Conservation (phyloP, 345 rosid genomes). For the Lumnitzera littorea region DNA sequence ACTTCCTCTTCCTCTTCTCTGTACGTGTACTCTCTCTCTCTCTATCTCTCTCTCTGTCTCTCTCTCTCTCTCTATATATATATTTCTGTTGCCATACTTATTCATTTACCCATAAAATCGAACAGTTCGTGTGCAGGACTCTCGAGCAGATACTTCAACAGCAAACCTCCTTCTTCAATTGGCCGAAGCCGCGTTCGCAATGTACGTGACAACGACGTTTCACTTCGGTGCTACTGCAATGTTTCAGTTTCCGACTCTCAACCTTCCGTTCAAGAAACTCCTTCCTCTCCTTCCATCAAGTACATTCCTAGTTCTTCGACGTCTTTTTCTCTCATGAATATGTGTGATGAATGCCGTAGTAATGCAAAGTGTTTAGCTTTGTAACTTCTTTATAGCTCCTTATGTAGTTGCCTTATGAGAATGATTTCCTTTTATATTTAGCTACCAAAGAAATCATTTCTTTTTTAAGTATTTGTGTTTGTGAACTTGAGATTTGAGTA, state of each 20-base stretch:
- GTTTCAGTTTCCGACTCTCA: constrained; percentile 26
- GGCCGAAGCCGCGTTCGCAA: too few species aligned
- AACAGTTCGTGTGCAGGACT: constrained; percentile 22
- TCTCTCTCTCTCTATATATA: neutral
- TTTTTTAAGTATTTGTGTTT: too few species aligned
- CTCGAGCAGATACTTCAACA: constrained; percentile 11
- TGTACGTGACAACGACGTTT: neutral
- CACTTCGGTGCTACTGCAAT: constrained; percentile 32
- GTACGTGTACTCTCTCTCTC: constrained; percentile 20
- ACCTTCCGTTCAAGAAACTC: constrained; percentile 21
- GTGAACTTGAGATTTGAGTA: too few species aligned
- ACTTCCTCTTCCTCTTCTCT: constrained; percentile 16
- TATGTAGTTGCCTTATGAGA: neutral
- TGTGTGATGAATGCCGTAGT: neutral
- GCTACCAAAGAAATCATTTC: too few species aligned
- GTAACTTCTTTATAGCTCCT: neutral
- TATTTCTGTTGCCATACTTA: neutral
- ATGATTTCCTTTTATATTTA: too few species aligned
- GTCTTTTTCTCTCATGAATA: neutral
- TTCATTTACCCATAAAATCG: constrained; percentile 2
- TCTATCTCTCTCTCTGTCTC: constrained; percentile 3
- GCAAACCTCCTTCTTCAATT: neutral
- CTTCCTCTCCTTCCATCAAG: constrained; percentile 32
- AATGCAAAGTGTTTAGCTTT: neutral
- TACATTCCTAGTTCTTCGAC: constrained; percentile 3